Conservation (phyloP, 2,329 filamentous ascomycete species). For the Cercospora brassicicola region DNA sequence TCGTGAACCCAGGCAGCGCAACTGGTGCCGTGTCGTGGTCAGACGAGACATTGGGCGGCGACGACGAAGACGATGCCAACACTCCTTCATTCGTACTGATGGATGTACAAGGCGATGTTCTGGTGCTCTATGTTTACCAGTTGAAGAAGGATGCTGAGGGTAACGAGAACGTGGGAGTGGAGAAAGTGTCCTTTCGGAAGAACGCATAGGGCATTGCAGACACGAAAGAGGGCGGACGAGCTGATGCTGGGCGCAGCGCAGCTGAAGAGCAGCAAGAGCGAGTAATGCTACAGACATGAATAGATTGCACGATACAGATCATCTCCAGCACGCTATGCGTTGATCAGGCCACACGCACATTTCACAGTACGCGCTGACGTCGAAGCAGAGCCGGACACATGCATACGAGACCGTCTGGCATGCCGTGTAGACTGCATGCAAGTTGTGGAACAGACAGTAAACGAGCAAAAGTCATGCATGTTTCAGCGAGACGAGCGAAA, state of each 20-base stretch:
- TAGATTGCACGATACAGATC: background rate
- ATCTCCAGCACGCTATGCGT: background rate
- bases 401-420: background rate
- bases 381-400: background rate
- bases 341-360: background rate
- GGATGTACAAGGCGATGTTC: conserved; percentile 96
- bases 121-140: conserved; percentile 90
- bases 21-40: conserved; percentile 65
- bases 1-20: conserved; percentile 68
- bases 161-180: conserved; percentile 55
- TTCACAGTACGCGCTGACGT: background rate
- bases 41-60: conserved; percentile 40
- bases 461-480: background rate
- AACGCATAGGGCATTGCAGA: conserved; percentile 33
- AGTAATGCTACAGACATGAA: background rate
- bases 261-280: background rate
- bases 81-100: conserved; percentile 93
- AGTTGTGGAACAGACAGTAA: background rate
- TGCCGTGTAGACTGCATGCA: background rate
- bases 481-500: background rate
- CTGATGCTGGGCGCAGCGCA: conserved; percentile 15
- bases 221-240: conserved; percentile 16
- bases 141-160: conserved; percentile 55
- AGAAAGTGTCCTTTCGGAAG: conserved; percentile 59
- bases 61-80: conserved; percentile 61